Evolutionary conservation across 1,284 basidiomycete genomes (phyloP), one percentile per base, ranked within the genome.

Genomic region (Heliocybe sulcata): DNA sequence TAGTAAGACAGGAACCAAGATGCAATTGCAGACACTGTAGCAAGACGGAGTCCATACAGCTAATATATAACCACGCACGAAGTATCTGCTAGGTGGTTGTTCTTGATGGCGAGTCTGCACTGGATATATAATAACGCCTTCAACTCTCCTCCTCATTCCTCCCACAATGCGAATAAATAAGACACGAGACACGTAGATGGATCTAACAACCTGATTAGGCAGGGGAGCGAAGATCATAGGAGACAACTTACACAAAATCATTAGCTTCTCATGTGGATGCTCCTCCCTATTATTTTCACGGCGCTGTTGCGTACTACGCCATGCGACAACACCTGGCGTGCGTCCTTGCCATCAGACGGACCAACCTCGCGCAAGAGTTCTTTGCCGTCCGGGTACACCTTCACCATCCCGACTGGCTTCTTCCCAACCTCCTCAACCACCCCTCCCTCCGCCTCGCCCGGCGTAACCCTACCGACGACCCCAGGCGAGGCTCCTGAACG

Each of bases 401-500:
- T 35, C 31, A 54, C 11, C 54, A 31, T 12, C 49, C 22, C n/a
- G 35, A 12, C 29, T 3, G n/a, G 3, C 35, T 23, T 38, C 51
- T 19, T 4, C 27, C 16, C 35, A 25, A n/a, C 54, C 54, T 45
- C 52, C 52, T 33, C 58, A 53, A n/a, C 54, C 75, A 54, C 58
- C 8, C 47, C 47, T 26, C 20, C 22, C 47, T 22, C 47, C 22
- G 47, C 69, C 75, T 75, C 63, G 66, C 67, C 66, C 51, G 63
- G 60, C 59, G 64, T 62, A 49, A 53, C 61, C 63, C 60, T 56
- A 60, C 58, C 61, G 60, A 61, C 69, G 67, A 48, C 58, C 59
- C 60, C 59, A 59, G 77, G 73, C 71, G 75, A 77, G 84, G 85
- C 86, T 87, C 85, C 85, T 62, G 68, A 74, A 58, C 55, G 72